Evolutionary conservation across 768 basidiomycete genomes (phyloP).

Genomic region (Cubamyces sp.): DNA sequence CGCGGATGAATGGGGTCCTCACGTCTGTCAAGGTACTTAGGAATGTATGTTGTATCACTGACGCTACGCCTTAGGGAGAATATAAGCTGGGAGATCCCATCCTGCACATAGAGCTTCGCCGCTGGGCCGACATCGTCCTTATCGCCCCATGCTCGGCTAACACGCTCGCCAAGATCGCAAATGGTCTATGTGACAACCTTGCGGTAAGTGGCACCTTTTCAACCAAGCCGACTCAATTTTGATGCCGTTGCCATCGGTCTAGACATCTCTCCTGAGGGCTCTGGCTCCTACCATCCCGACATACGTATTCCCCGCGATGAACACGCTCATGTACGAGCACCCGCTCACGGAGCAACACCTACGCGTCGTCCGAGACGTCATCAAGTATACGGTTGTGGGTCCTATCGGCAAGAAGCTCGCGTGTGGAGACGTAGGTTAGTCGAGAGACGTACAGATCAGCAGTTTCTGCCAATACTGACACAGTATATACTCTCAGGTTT

Average conservation of each 20-base stretch:
- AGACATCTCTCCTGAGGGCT: constrained; percentile 85
- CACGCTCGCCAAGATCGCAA: constrained; percentile 90
- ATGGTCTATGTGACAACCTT: constrained; percentile 89
- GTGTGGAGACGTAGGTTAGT: constrained; percentile 85
- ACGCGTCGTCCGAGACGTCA: constrained; percentile 68
- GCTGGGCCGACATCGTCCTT: constrained; percentile 96
- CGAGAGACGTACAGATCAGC: constrained; percentile 31
- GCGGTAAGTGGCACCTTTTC: constrained; percentile 48
- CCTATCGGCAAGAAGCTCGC: constrained; percentile 89
- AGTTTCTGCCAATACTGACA: neutral
- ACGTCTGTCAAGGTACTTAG: constrained; percentile 49
- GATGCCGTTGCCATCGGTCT: neutral
- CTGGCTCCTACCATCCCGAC: constrained; percentile 84
- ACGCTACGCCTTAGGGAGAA: constrained; percentile 49
- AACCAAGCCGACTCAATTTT: neutral
- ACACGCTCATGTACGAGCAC: constrained; percentile 97
- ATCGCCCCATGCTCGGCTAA: constrained; percentile 98
- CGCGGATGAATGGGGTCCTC: constrained; percentile 81
- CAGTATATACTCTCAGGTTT: constrained; percentile 52
- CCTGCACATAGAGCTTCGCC: constrained; percentile 90
- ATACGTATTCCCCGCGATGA: constrained; percentile 97
- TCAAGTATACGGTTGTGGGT: constrained; percentile 81
- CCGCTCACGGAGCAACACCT: constrained; percentile 89
- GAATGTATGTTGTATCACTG: neutral
- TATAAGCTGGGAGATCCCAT: constrained; percentile 89